Base-by-base conservation (phyloP, 2,329 filamentous ascomycete genomes). In the Penicillium palitans region DNA sequence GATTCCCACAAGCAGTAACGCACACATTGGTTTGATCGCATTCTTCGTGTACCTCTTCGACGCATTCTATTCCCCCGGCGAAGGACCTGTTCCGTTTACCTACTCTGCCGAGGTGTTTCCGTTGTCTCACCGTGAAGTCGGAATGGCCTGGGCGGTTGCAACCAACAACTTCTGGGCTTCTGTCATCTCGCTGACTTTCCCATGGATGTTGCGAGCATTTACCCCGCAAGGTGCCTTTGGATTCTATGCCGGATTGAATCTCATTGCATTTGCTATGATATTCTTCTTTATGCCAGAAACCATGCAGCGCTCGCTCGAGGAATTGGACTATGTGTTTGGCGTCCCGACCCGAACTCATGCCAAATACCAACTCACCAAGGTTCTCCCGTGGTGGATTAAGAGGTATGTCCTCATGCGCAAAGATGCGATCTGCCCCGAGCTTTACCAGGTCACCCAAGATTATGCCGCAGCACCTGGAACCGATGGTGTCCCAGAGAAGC, bases 21-120 rank as follows among this genome's bases (percentile, higher is more conserved):
- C 51, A 10, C 65, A 65, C 17, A 46, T 65, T 0, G 68, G 60
- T 4, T 35, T 68, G 27, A 59, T 72, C 10, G 61, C 68, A 10
- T 41, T 63, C 2, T 71, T 72, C 33, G 77, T 70, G 19, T 66
- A 88, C 72, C 88, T 89, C 68, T 88, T 90, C 55, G 88, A 90
- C 52, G 86, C 87, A 4, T 90, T 90, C 72, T 90, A 90, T 72
- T 87, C 84, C 1, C 84, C 85, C 0, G 64, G 66, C 31, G 64
- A 62, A 37, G 66, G 66, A 9, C 64, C 64, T 1, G 58, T 66
- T 15, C 63, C 66, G 1, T 66, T 67, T 24, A 62, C 61, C 17
- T 67, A 66, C 44, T 62, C 63, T 4, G 66, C 66, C 9, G 66
- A 67, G 29, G 64, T 75, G 1, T 81, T 81, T 55, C 80, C 80